Percentiles rank a stretch among this genome's conserved stretches.
phyloP scores from a whole-genome alignment of 345 rosid genomes.

The Balakata baccata region DNA sequence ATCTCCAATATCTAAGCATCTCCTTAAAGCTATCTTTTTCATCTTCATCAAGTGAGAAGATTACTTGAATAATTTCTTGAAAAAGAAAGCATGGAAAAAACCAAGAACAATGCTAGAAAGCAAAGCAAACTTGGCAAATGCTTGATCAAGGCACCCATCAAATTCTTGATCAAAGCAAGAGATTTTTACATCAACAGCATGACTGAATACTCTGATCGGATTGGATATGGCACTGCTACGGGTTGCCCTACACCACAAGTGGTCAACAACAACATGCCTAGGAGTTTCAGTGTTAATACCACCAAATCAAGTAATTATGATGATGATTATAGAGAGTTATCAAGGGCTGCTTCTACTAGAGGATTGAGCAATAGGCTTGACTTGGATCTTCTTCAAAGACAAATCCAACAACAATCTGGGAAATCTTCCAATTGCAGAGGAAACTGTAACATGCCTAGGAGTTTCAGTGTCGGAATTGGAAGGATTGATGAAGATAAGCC shows the following conservation, averaged over 20 bases:
- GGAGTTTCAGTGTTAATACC: constrained; percentile 46
- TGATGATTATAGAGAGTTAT: constrained; percentile 46
- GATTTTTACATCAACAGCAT: constrained; percentile 59
- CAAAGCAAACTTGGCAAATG: constrained; percentile 32
- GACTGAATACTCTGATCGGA: constrained; percentile 50
- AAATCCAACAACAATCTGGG: background rate
- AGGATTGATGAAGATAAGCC: constrained; percentile 74
- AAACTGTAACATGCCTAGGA: constrained; percentile 31
- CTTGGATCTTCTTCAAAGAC: constrained; percentile 2
- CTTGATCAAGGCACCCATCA: constrained; percentile 43
- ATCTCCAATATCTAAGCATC: constrained; percentile 5
- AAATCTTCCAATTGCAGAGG: background rate
- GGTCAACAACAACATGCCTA: constrained; percentile 36
- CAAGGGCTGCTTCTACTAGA: constrained; percentile 47
- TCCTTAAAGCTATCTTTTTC: background rate
- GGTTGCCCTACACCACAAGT: constrained; percentile 46
- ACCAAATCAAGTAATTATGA: constrained; percentile 26
- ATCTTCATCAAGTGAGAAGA: background rate
- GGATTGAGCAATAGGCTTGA: constrained; percentile 17
- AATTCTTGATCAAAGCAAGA: constrained; percentile 45
- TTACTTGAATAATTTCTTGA: background rate
- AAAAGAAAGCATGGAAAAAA: constrained; percentile 9
- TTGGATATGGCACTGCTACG: constrained; percentile 29
- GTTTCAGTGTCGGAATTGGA: constrained; percentile 47
- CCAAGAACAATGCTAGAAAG: constrained; percentile 18